Evolutionary conservation across 129 eudicot genomes (phyloP), one percentile per base, ranked within the genome.

Genomic region (Saussurea involucrata): DNA sequence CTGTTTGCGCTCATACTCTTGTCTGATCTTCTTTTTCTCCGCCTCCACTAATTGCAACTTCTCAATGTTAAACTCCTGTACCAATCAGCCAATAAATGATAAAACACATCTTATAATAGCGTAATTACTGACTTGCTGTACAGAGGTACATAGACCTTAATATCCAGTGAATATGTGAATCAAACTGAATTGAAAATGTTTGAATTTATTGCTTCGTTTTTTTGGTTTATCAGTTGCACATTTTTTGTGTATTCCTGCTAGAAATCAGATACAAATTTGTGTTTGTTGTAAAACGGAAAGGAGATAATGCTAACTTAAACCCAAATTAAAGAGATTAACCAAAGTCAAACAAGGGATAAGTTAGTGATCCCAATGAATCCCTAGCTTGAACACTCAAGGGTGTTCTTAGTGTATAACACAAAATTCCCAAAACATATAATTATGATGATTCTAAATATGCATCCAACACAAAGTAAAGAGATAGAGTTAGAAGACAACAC

Each of bases 21-120:
- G 98, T 28, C 90, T 86, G 84, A 93, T 91, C 97, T 93, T 93
- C 88, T 89, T 91, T 93, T 93, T 93, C 93, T 93, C 98, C 20
- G 98, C 98, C 82, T 93, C 96, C 58, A 90, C 98, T 84, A 92
- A 69, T 72, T 92, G 98, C 77, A 92, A 76, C 85, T 92, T 92
- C 89, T 92, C 74, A 69, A 69, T 69, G 60, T 40, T 69, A 37
- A 69, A 69, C 32, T 37, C 60, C 74, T 69, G 22, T 8, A 7
- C 12, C 55, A 34, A 32, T 68, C 72, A 68, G 22, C 8, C 22
- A 53, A 13, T 49, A 53, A 53, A 53, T 53, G 22, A 53, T 53
- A 53, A 53, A 53, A 53, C n/a, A 53, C 61, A 53, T 53, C 61
- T 4, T 18, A 53, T n/a, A 53, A 53, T n/a, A 1, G 2, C 22